These are phyloP conservation scores for Chimonanthus praecox DNA, from an alignment of 164 flowering plant genomes.

Conservation along the genomic window DNA sequence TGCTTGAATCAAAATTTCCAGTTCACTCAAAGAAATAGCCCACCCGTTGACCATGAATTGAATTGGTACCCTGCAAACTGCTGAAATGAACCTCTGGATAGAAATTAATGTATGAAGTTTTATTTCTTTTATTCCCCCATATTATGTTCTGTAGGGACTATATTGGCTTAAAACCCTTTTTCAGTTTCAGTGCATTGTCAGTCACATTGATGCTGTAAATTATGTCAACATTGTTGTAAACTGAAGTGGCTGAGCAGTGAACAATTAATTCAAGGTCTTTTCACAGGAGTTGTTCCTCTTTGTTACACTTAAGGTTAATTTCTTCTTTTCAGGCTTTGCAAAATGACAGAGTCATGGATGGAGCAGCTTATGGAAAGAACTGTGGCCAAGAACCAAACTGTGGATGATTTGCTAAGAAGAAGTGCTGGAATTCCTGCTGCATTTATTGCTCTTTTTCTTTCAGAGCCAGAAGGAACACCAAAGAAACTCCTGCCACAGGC, in stretches of 20 bases:
- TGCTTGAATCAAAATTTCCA: background rate
- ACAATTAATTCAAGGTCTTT: background rate
- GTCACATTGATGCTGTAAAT: background rate
- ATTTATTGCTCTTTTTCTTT: slow-evolving; percentile 83
- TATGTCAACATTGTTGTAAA: background rate
- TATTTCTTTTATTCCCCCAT: background rate
- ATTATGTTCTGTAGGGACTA: background rate
- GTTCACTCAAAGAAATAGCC: background rate
- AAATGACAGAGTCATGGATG: slow-evolving; percentile 96
- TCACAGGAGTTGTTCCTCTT: background rate
- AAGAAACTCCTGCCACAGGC: slow-evolving; percentile 91
- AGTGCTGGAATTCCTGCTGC: slow-evolving; percentile 99
- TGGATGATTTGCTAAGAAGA: slow-evolving; percentile 89
- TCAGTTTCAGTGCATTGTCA: background rate
- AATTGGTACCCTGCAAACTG: background rate
- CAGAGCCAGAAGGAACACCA: slow-evolving; percentile 97
- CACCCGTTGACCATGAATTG: background rate
- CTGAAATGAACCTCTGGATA: background rate
- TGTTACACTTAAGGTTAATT: background rate
- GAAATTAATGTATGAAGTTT: background rate
- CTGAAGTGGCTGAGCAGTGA: background rate
- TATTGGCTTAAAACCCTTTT: background rate
- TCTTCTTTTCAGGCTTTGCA: slow-evolving; percentile 58
- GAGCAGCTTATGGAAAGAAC: slow-evolving; percentile 93
- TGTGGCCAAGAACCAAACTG: slow-evolving; percentile 75